Evolutionary conservation across 257 asterid genomes (phyloP).

Genomic region (Jacaranda copaia): DNA sequence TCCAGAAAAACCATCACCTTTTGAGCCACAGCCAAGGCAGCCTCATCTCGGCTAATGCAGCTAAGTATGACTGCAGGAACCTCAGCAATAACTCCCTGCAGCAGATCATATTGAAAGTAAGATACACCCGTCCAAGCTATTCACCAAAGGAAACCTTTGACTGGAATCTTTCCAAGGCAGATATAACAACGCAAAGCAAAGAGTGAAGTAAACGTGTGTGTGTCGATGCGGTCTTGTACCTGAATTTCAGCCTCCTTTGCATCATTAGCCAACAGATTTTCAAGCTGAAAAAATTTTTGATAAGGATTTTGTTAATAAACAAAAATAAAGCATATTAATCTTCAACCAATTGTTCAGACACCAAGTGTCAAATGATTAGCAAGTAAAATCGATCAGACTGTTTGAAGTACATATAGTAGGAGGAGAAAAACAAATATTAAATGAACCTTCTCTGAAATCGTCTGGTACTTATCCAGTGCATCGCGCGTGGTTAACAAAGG

Average conservation of each 20-base stretch:
- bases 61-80: conserved; percentile 89
- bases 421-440: conserved; percentile 8
- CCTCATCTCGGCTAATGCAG: conserved; percentile 95
- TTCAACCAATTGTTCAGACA: conserved; percentile 8
- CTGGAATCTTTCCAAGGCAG: not conserved
- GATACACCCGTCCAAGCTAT: not conserved
- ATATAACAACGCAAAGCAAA: not conserved
- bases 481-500: conserved; percentile 82
- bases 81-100: conserved; percentile 85
- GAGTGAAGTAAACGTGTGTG: conserved; percentile 9
- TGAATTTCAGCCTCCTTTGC: conserved; percentile 80
- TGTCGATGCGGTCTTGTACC: conserved; percentile 48
- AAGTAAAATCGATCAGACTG: not conserved
- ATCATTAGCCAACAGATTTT: conserved; percentile 64
- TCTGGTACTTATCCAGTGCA: conserved; percentile 87
- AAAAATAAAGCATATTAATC: conserved; percentile 19
- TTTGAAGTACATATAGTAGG: conserved; percentile 3
- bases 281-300: conserved; percentile 67
- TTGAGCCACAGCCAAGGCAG: conserved; percentile 97
- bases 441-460: conserved; percentile 86
- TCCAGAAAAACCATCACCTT: conserved; percentile 56
- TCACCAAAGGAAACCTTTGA: not conserved
- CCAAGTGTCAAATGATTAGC: not conserved
- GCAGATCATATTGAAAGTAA: conserved; percentile 22
- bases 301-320: conserved; percentile 35